phyloP scores from a whole-genome alignment of 371 early-diverging fungal species.

The Capillidium rhysosporum region DNA sequence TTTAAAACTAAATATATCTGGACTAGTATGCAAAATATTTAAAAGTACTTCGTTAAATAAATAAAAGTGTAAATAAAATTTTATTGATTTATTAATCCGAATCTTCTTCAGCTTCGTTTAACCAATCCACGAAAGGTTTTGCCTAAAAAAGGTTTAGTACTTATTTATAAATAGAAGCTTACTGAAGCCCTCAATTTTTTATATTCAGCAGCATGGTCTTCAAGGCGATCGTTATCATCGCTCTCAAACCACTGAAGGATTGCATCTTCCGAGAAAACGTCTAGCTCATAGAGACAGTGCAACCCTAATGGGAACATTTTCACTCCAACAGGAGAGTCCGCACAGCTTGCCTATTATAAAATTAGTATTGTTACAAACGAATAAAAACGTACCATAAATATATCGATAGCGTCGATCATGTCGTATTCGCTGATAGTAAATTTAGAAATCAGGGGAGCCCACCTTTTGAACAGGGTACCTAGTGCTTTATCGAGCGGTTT shows the following conservation, averaged over 20 bases:
- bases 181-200: background rate
- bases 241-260: slow-evolving; percentile 52
- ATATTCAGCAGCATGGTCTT: slow-evolving; percentile 2
- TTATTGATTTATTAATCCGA: too few relatives aligned
- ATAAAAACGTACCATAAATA: slow-evolving; percentile 24
- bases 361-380: background rate
- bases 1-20: too few relatives aligned
- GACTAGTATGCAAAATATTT: too few relatives aligned
- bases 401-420: slow-evolving; percentile 49
- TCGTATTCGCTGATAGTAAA: slow-evolving; percentile 50
- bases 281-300: slow-evolving; percentile 45
- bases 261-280: slow-evolving; percentile 67
- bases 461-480: slow-evolving; percentile 1
- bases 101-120: slow-evolving; percentile 35
- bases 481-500: background rate
- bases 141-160: slow-evolving; percentile 6
- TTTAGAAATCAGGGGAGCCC: slow-evolving; percentile 38
- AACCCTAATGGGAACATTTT: slow-evolving; percentile 19
- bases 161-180: slow-evolving; percentile 10
- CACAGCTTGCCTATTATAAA: background rate
- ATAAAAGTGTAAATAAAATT: too few relatives aligned
- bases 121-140: slow-evolving; percentile 40
- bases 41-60: too few relatives aligned
- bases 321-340: slow-evolving; percentile 11
- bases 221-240: slow-evolving; percentile 12